Percentiles rank a stretch among this genome's conserved stretches.
These are phyloP conservation scores for Pythium phragmiticola DNA, from an alignment of 352 stramenopile genomes.

Conservation along the genomic window DNA sequence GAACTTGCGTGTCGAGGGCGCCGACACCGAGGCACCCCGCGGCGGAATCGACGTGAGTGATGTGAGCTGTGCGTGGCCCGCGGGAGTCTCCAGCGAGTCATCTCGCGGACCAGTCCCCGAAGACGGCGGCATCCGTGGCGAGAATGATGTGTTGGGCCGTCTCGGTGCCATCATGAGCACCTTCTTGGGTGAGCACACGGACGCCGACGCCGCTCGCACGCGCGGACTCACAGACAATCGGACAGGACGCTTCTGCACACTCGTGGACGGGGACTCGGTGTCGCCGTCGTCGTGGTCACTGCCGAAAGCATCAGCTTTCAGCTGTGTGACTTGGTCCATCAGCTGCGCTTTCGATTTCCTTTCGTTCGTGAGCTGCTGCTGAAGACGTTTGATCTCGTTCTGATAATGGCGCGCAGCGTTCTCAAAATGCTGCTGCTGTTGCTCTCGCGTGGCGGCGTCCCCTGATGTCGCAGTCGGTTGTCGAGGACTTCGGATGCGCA, in stretches of 20 bases:
- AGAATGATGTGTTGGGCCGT: slow-evolving; percentile 49
- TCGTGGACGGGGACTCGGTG: background rate
- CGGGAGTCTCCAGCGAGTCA: background rate
- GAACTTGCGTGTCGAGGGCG: slow-evolving; percentile 36
- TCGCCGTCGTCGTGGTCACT: background rate
- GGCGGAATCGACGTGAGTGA: background rate
- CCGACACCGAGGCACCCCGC: slow-evolving; percentile 3
- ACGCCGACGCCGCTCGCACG: slow-evolving; percentile 35
- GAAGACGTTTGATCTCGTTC: slow-evolving; percentile 65
- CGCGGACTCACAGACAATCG: slow-evolving; percentile 24
- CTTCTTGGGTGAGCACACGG: slow-evolving; percentile 26
- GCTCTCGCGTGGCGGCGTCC: slow-evolving; percentile 8
- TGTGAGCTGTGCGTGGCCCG: background rate
- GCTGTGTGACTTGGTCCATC: slow-evolving; percentile 44
- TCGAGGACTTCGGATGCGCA: slow-evolving; percentile 24
- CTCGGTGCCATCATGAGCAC: slow-evolving; percentile 14
- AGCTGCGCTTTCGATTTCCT: slow-evolving; percentile 43
- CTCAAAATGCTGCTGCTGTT: slow-evolving; percentile 27
- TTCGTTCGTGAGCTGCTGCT: slow-evolving; percentile 58
- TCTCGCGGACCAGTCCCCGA: background rate
- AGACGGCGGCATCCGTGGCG: slow-evolving; percentile 21
- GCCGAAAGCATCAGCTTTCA: slow-evolving; percentile 15
- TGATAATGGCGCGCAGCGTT: slow-evolving; percentile 57
- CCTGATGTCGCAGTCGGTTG: background rate
- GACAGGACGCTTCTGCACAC: background rate